Base-by-base conservation (phyloP, 129 eudicot genomes). In the Scalesia atractyloides region DNA sequence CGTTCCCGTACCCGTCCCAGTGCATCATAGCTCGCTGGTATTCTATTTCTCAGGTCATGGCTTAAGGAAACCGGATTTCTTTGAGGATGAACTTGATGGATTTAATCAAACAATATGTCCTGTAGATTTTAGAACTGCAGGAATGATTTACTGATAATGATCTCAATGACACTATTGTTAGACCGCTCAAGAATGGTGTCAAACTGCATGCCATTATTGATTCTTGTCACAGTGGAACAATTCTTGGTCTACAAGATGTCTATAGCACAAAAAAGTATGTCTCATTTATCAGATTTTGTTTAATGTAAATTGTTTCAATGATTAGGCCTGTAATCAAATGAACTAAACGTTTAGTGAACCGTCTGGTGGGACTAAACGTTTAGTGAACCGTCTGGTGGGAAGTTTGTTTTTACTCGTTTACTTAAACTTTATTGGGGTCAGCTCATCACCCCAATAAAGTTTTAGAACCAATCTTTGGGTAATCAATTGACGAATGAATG, bases 31-130 rank as follows among this genome's bases (percentile, higher is more conserved):
- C 82, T 91, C 95, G 2, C 24, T 91, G 70, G 97, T 91, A 61
- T 91, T 91, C 78, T 86, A 84, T 78, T 91, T 81, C 66, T 88
- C 97, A 0, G 97, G 97, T 22, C 97, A 91, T 73, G 97, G 97
- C 14, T 46, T 83, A 74, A 69, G 89, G 15, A 86, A 83, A 18
- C 91, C 82, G 9, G 92, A 88, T 64, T 81, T 82, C 26, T 60
- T 65, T 54, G 66, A 81, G 1, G 97, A 91, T 59, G 97, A 91
- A 61, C 60, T 53, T 58, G 97, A 91, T 68, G 97, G 95, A 18
- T 88, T 76, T 46, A 91, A 91, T 48, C 92, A 91, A 73, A 75
- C 84, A 2, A 82, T 91, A 68, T 91, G 97, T 66, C 97, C 97
- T 43, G 47, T 86, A 24, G 95, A 91, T 84, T 91, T 85, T 44